These are phyloP conservation scores for Incumbomyces lentus DNA, from an alignment of 2,329 filamentous ascomycete genomes.

Conservation along the genomic window DNA sequence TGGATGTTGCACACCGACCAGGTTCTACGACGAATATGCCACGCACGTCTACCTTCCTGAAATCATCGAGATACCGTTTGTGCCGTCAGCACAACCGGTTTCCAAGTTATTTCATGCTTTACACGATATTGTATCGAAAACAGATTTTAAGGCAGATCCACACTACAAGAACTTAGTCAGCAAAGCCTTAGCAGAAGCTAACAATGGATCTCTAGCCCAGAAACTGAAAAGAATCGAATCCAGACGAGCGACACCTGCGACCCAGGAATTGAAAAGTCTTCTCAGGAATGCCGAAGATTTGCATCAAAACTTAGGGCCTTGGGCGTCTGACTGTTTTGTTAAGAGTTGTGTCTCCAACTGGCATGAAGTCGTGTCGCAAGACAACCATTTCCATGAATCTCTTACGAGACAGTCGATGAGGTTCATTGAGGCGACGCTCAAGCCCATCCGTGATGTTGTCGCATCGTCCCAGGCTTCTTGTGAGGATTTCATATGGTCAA, in stretches of 20 bases:
- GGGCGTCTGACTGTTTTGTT: slow-evolving; percentile 61
- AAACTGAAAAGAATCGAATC: slow-evolving; percentile 23
- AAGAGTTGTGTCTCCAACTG: slow-evolving; percentile 36
- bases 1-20: slow-evolving; percentile 56
- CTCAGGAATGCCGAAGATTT: slow-evolving; percentile 42
- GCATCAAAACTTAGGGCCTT: slow-evolving; percentile 50
- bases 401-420: slow-evolving; percentile 14
- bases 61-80: slow-evolving; percentile 32
- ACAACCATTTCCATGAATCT: slow-evolving; percentile 36
- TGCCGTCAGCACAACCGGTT: not conserved
- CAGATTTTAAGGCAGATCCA: slow-evolving; percentile 54
- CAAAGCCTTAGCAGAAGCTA: no score
- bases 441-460: not conserved
- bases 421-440: slow-evolving; percentile 18
- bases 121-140: slow-evolving; percentile 27
- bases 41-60: slow-evolving; percentile 56
- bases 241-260: slow-evolving; percentile 26
- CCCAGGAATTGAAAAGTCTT: slow-evolving; percentile 47
- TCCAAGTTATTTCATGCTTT: slow-evolving; percentile 36
- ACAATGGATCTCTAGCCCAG: not conserved
- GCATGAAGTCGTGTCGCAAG: slow-evolving; percentile 17
- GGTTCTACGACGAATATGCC: slow-evolving; percentile 60
- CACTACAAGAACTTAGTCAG: slow-evolving; percentile 34
- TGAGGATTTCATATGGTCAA: not conserved
- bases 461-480: no score